phyloP scores from a whole-genome alignment of 2,329 filamentous ascomycete species.

The Aureobasidium pullulans region DNA sequence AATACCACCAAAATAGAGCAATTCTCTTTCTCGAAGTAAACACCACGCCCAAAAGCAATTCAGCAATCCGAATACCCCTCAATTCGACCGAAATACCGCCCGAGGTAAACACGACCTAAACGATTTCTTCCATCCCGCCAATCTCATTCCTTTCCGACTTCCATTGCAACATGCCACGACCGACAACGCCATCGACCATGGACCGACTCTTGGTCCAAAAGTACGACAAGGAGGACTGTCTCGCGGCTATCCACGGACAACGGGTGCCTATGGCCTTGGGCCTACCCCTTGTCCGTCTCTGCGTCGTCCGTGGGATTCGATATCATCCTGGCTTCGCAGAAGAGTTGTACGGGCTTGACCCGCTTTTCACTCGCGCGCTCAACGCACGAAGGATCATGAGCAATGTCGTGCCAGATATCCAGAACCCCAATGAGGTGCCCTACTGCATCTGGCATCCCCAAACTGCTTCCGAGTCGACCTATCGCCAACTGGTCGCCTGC shows the following conservation, averaged over 20 bases:
- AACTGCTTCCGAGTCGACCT: conserved; percentile 30
- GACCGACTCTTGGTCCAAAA: neutral
- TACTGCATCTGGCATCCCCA: conserved; percentile 40
- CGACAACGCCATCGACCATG: too few species aligned
- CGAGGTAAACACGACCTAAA: too few species aligned
- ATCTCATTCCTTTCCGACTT: too few species aligned
- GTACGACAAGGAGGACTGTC: neutral
- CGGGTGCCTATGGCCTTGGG: neutral
- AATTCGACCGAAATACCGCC: too few species aligned
- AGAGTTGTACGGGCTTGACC: conserved; percentile 10
- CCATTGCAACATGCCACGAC: too few species aligned
- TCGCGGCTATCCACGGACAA: conserved; percentile 1
- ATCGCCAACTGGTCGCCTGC: conserved; percentile 25
- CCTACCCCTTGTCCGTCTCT: neutral
- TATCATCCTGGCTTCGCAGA: conserved; percentile 16
- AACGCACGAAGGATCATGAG: conserved; percentile 34
- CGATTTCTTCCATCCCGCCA: too few species aligned
- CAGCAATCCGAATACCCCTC: too few species aligned
- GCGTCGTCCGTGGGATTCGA: conserved; percentile 17
- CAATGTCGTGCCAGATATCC: conserved; percentile 26
- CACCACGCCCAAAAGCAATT: too few species aligned
- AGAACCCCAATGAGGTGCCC: conserved; percentile 21
- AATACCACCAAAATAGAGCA: too few species aligned
- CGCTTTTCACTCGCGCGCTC: conserved; percentile 19
- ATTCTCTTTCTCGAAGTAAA: too few species aligned